A percentile compares a stretch with the other conserved stretches of the same genome.
Evolutionary conservation across 1,139 yeast species (phyloP).

Genomic region (Yamadazyma diddensiae): DNA sequence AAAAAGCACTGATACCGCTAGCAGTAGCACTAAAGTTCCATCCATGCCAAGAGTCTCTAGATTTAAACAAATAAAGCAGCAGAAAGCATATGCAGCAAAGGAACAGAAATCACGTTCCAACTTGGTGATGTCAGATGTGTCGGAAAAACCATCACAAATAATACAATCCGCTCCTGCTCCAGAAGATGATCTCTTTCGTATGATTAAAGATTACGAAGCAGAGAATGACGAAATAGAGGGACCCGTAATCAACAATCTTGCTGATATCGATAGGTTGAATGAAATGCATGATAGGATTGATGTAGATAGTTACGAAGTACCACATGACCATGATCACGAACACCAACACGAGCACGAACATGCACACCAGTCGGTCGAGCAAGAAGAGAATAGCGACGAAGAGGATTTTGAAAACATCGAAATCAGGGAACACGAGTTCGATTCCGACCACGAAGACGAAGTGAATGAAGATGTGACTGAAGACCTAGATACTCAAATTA

Average conservation of each 20-base stretch:
- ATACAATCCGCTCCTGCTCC: too few species aligned
- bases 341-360: slow-evolving; percentile 30
- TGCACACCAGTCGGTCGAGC: too few species aligned
- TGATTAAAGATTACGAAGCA: slow-evolving; percentile 27
- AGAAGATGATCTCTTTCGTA: slow-evolving; percentile 8
- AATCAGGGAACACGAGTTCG: slow-evolving; percentile 35
- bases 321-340: slow-evolving; percentile 18
- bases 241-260: slow-evolving; percentile 51
- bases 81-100: too few species aligned
- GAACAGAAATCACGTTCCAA: too few species aligned
- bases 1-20: too few species aligned
- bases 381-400: slow-evolving; percentile 34
- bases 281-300: slow-evolving; percentile 41
- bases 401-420: slow-evolving; percentile 36
- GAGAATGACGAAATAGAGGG: slow-evolving; percentile 55
- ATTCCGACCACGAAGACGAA: slow-evolving; percentile 16
- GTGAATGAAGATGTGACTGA: slow-evolving; percentile 10
- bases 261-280: slow-evolving; percentile 56
- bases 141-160: too few species aligned
- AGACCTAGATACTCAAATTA: slow-evolving; percentile 10
- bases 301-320: slow-evolving; percentile 17
- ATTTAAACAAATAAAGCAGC: too few species aligned
- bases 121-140: too few species aligned
- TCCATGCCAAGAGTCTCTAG: too few species aligned
- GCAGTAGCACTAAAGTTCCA: too few species aligned